Percentiles rank a stretch among this genome's conserved stretches.
phyloP scores from a whole-genome alignment of 2,329 filamentous ascomycete species.

The Trichophyton rubrum region DNA sequence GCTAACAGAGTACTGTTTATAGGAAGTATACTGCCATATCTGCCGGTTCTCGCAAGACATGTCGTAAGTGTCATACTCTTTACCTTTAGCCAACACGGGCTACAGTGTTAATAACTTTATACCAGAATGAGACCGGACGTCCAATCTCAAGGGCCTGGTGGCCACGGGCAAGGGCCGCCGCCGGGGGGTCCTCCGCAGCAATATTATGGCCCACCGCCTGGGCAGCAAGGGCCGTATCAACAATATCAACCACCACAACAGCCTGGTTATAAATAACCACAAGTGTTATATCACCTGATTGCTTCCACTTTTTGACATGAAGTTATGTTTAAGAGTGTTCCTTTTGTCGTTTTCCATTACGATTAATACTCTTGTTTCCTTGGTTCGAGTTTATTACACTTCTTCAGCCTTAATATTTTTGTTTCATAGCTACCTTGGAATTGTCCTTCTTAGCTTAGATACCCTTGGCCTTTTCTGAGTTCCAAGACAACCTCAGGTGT shows the following conservation, averaged over 20 bases:
- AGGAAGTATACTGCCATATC: constrained; percentile 16
- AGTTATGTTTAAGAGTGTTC: not conserved
- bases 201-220: constrained; percentile 4
- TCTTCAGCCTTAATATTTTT: not conserved
- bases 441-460: not conserved
- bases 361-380: not conserved
- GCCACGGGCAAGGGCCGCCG: constrained; percentile 7
- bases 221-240: constrained; percentile 1
- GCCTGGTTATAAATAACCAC: constrained; percentile 9
- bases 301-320: not conserved
- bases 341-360: no score
- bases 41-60: constrained; percentile 15
- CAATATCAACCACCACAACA: constrained; percentile 8
- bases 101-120: not conserved
- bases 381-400: not conserved
- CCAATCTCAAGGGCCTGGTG: constrained; percentile 12
- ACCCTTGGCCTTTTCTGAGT: not conserved
- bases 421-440: not conserved
- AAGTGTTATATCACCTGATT: not conserved
- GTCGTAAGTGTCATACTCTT: constrained; percentile 12
- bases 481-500: not conserved
- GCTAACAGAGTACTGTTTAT: not conserved
- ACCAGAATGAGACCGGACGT: constrained; percentile 11
- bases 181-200: not conserved
- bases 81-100: not conserved